Percentiles rank a stretch among this genome's conserved stretches.
These are phyloP conservation scores for Alternaria brassicicola DNA, from an alignment of 2,329 filamentous ascomycete species.

Conservation along the genomic window DNA sequence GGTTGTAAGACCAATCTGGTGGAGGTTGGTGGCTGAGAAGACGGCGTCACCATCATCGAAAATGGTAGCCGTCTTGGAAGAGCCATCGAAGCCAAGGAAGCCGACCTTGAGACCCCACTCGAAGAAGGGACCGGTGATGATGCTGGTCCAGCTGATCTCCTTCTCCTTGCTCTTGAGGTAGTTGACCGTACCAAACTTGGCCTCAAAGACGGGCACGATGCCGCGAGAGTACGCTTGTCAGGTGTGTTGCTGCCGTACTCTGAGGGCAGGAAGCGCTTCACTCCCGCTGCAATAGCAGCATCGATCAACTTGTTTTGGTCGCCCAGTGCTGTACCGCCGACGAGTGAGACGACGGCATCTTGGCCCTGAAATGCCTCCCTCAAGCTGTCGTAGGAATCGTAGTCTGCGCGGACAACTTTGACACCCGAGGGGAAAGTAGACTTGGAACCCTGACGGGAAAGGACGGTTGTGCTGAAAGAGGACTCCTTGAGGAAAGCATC, in stretches of 20 bases:
- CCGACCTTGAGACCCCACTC: constrained; percentile 62
- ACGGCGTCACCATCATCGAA: constrained; percentile 62
- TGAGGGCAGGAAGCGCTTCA: constrained; percentile 66
- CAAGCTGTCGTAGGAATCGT: constrained; percentile 56
- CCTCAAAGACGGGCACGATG: constrained; percentile 58
- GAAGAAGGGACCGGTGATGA: constrained; percentile 59
- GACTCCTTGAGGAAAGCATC: constrained; percentile 48
- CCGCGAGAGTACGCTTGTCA: constrained; percentile 42
- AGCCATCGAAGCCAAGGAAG: constrained; percentile 60
- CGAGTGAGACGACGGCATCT: constrained; percentile 61
- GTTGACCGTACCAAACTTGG: constrained; percentile 58
- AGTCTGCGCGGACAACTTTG: constrained; percentile 57
- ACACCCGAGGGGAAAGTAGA: constrained; percentile 51
- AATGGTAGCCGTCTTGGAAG: constrained; percentile 58
- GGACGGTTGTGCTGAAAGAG: constrained; percentile 61
- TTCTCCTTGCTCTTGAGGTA: constrained; percentile 58
- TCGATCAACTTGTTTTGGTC: constrained; percentile 62
- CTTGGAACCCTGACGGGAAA: constrained; percentile 58
- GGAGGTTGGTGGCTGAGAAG: constrained; percentile 59
- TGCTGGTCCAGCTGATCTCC: constrained; percentile 62
- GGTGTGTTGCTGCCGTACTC: constrained; percentile 60
- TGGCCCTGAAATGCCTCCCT: constrained; percentile 59
- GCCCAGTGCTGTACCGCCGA: constrained; percentile 51
- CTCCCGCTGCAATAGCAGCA: constrained; percentile 64
- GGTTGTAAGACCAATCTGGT: constrained; percentile 60